Evolutionary conservation across 495 filamentous ascomycete genomes (phyloP).

Genomic region (Neurospora sp.): DNA sequence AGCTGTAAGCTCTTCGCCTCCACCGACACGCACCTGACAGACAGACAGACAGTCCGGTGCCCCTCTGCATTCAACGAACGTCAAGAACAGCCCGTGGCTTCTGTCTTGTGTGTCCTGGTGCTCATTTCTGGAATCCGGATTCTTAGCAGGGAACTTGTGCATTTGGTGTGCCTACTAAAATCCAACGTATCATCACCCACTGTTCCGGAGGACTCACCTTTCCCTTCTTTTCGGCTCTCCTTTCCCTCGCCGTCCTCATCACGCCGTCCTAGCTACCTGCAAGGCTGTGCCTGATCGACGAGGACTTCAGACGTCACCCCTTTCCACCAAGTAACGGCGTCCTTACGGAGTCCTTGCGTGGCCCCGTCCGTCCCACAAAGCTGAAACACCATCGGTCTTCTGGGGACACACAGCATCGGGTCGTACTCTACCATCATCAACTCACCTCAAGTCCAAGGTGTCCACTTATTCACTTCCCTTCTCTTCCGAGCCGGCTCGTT

Average conservation of each 20-base stretch:
- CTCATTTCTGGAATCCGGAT: background rate
- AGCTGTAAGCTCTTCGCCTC: background rate
- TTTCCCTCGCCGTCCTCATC: background rate
- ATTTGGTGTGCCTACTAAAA: slow-evolving; percentile 4
- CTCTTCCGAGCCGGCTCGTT: background rate
- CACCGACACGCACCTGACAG: background rate
- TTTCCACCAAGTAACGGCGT: background rate
- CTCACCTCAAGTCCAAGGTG: slow-evolving; percentile 1
- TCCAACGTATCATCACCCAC: background rate
- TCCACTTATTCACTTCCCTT: slow-evolving; percentile 4
- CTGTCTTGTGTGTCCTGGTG: background rate
- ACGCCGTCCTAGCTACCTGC: slow-evolving; percentile 2
- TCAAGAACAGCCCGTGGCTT: background rate
- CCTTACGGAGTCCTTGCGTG: slow-evolving; percentile 4
- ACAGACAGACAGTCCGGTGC: background rate
- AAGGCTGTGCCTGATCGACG: slow-evolving; percentile 26
- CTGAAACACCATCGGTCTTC: slow-evolving; percentile 23
- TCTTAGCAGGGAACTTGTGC: background rate
- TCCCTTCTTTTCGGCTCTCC: background rate
- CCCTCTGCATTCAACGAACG: background rate
- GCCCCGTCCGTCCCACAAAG: slow-evolving; percentile 14
- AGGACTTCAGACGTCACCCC: slow-evolving; percentile 18
- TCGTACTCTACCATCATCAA: slow-evolving; percentile 10
- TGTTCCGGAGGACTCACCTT: background rate
- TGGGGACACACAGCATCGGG: slow-evolving; percentile 8